Percentiles rank a stretch among this genome's conserved stretches.
These are phyloP conservation scores for Collybia sordida DNA, from an alignment of 768 basidiomycete genomes.

Conservation along the genomic window DNA sequence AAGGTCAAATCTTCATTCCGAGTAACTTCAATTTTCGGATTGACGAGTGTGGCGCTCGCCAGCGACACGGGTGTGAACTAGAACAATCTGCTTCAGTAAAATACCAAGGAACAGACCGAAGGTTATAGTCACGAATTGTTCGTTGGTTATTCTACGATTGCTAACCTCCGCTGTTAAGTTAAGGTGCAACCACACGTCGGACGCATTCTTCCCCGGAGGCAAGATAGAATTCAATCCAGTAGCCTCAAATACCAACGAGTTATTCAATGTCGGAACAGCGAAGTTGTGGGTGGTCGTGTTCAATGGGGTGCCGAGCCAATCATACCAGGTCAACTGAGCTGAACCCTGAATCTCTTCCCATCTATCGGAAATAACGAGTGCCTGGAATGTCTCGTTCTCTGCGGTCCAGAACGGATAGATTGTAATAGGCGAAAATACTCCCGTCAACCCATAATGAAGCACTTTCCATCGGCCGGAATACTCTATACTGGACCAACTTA, in stretches of 20 bases:
- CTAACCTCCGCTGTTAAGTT: slow-evolving; percentile 47
- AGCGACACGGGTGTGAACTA: slow-evolving; percentile 56
- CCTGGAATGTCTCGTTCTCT: slow-evolving; percentile 44
- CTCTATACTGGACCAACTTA: slow-evolving; percentile 55
- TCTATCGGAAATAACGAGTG: slow-evolving; percentile 51
- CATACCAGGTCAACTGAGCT: slow-evolving; percentile 57
- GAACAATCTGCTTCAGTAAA: not conserved
- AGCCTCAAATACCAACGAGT: slow-evolving; percentile 40
- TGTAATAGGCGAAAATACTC: slow-evolving; percentile 43
- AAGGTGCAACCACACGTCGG: slow-evolving; percentile 51
- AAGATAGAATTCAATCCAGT: slow-evolving; percentile 44
- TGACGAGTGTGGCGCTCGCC: slow-evolving; percentile 42
- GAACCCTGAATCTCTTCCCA: slow-evolving; percentile 44
- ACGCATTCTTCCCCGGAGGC: slow-evolving; percentile 37
- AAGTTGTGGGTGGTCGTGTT: slow-evolving; percentile 38
- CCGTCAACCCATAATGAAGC: slow-evolving; percentile 49
- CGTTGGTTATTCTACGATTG: slow-evolving; percentile 41
- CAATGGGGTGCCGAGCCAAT: slow-evolving; percentile 47
- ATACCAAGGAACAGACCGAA: not conserved
- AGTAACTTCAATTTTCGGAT: slow-evolving; percentile 43
- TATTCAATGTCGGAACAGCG: slow-evolving; percentile 48
- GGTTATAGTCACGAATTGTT: slow-evolving; percentile 45
- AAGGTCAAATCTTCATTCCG: slow-evolving; percentile 37
- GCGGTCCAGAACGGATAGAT: slow-evolving; percentile 60
- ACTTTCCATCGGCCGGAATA: slow-evolving; percentile 63